Evolutionary conservation across 169 alveolate species (phyloP), one percentile per base, ranked within the genome.

Genomic region (Eimeria brunetti): DNA sequence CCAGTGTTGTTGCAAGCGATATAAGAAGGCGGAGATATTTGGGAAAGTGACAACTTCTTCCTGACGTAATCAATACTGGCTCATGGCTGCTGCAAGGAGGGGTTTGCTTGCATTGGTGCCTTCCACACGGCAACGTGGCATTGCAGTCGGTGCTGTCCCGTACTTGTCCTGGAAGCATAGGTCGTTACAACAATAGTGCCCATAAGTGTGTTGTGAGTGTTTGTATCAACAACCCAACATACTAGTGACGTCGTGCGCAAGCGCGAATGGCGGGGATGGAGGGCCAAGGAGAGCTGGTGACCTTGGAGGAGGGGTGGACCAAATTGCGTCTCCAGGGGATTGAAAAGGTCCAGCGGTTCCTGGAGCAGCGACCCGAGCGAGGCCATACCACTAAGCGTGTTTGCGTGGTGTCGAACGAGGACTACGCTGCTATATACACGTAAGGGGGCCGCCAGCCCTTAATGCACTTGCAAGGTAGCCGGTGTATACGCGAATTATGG

Each of bases 241-340:
- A 44, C 75, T n/a, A 44, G 49, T 24, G 83, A 41, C 69, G 67
- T n/a, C 16, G 30, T 64, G 22, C 53, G 83, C 51, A 27, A n/a
- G 44, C 88, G 1, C 84, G 24, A 46, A 24, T 53, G 24, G 83
- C 46, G 49, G 53, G 36, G 27, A 86, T 64, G 93, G 93, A 86
- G 46, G 93, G 93, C 60, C 78, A 86, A 83, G 78, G 83, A 41
- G 93, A 86, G 62, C 81, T 86, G 93, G 93, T 86, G 83, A 86
- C 93, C 81, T 86, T 86, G 33, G 93, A 86, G 67, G 93, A 86
- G 93, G 93, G 93, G 33, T 86, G 93, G 93, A 64, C 93, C 53
- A 86, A 64, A 44, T 22, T 86, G 64, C 93, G 93, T 64, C 83
- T 86, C 93, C 93, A 86, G 93, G 93, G 93, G 69, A 86, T 86